Percentiles rank a stretch among this genome's conserved stretches.
Conservation (phyloP, 2,329 filamentous ascomycete species). For the Chlorencoelia australis region DNA sequence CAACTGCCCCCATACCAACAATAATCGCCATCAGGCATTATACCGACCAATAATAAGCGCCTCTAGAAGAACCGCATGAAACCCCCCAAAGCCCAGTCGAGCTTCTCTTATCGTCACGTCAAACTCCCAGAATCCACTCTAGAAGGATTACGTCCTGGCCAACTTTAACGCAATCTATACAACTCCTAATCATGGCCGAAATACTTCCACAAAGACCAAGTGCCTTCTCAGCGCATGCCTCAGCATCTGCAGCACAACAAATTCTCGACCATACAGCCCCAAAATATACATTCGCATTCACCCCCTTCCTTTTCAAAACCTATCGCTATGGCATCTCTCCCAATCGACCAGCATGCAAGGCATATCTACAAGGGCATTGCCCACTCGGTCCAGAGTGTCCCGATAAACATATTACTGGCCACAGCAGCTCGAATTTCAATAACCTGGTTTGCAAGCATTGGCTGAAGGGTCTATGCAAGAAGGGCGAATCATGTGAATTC, state of each 20-base stretch:
- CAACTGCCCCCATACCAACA: too few relatives aligned
- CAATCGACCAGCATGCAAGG: conserved; percentile 72
- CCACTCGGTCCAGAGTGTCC: conserved; percentile 75
- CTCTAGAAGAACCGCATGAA: too few relatives aligned
- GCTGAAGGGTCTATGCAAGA: conserved; percentile 94
- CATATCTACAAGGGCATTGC: conserved; percentile 78
- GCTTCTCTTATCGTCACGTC: too few relatives aligned
- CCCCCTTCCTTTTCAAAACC: conserved; percentile 70
- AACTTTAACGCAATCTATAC: too few relatives aligned
- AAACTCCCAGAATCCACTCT: too few relatives aligned
- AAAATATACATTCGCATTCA: conserved; percentile 69
- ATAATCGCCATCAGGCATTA: too few relatives aligned
- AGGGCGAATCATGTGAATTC: conserved; percentile 94
- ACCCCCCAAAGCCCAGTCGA: too few relatives aligned
- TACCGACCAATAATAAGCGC: too few relatives aligned
- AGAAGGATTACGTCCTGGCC: too few relatives aligned
- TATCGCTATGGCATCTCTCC: conserved; percentile 77
- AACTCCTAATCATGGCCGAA: conserved; percentile 4
- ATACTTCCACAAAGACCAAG: conserved; percentile 3
- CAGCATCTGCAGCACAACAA: conserved; percentile 15
- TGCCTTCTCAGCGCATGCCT: conserved; percentile 7
- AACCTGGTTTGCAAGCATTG: conserved; percentile 97
- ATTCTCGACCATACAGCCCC: conserved; percentile 49
- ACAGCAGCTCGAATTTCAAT: conserved; percentile 47
- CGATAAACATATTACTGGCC: conserved; percentile 58